phyloP scores from a whole-genome alignment of 192 early-diverging fungal species.

The Ramicandelaber brevisporus region DNA sequence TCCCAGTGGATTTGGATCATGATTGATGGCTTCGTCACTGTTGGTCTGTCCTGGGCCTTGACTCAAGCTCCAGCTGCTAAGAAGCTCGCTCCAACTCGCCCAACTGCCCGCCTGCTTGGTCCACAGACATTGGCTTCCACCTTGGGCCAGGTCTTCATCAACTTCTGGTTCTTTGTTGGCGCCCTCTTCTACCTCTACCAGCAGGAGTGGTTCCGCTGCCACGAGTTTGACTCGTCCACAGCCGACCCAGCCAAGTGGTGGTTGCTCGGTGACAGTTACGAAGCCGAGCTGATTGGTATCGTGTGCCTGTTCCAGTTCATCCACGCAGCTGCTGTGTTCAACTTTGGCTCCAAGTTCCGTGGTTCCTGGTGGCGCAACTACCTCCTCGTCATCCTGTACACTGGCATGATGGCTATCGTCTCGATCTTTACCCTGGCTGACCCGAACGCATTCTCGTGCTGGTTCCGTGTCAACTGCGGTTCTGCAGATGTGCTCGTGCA shows the following conservation, averaged over 20 bases:
- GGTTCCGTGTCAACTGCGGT: constrained; percentile 51
- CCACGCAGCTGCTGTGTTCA: constrained; percentile 36
- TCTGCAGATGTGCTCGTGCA: constrained; percentile 10
- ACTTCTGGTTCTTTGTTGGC: constrained; percentile 31
- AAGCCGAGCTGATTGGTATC: constrained; percentile 32
- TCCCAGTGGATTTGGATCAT: constrained; percentile 47
- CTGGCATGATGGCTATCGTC: constrained; percentile 19
- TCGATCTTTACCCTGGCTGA: constrained; percentile 26
- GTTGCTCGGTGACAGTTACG: constrained; percentile 60
- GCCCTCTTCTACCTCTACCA: constrained; percentile 33
- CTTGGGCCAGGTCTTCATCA: constrained; percentile 39
- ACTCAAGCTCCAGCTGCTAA: constrained; percentile 32
- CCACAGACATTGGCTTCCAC: constrained; percentile 39
- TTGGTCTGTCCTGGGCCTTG: constrained; percentile 30
- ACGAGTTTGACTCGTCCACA: constrained; percentile 44
- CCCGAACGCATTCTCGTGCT: constrained; percentile 38
- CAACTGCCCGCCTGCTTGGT: constrained; percentile 53
- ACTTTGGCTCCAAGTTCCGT: constrained; percentile 40
- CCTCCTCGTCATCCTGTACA: constrained; percentile 22
- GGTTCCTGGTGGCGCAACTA: constrained; percentile 33
- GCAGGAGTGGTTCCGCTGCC: constrained; percentile 48
- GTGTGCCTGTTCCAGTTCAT: constrained; percentile 44
- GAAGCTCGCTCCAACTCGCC: constrained; percentile 24
- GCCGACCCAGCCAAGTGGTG: constrained; percentile 46
- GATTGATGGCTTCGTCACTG: constrained; percentile 40